A percentile compares a stretch with the other conserved stretches of the same genome.
These are phyloP conservation scores for Houttuynia cordata DNA, from an alignment of 164 flowering plant species.

Conservation along the genomic window DNA sequence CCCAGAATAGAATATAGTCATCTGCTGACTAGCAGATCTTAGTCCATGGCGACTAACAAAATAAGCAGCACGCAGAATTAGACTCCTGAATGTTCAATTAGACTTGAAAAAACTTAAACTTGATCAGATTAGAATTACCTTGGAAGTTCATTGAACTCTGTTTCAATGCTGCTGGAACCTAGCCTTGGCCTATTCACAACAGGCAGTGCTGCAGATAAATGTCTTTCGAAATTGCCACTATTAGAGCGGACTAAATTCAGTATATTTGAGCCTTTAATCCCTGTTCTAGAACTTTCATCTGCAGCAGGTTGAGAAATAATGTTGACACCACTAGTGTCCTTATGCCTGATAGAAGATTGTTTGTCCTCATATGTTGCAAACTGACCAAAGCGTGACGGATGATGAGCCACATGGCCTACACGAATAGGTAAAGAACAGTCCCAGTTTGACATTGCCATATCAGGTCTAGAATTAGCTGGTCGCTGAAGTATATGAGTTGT, in stretches of 20 bases:
- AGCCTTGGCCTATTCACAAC: constrained; percentile 32
- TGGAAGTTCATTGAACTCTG: constrained; percentile 32
- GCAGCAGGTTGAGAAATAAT: constrained; percentile 63
- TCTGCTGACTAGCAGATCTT: constrained; percentile 45
- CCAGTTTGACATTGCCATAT: constrained; percentile 42
- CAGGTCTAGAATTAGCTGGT: constrained; percentile 27
- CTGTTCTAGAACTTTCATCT: constrained; percentile 97
- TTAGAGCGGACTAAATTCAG: constrained; percentile 34
- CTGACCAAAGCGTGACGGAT: constrained; percentile 35
- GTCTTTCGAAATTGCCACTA: constrained; percentile 21
- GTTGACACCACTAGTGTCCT: constrained; percentile 45
- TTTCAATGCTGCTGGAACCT: constrained; percentile 24
- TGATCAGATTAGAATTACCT: constrained; percentile 22
- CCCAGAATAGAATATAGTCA: constrained; percentile 94
- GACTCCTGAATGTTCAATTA: background rate
- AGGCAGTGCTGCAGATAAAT: constrained; percentile 20
- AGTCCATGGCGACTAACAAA: constrained; percentile 38
- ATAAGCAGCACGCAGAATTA: background rate
- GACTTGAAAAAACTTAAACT: background rate
- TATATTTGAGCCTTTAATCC: constrained; percentile 76
- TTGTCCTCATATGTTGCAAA: constrained; percentile 39
- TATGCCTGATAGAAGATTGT: constrained; percentile 29
- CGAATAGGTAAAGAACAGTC: constrained; percentile 35
- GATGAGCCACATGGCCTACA: constrained; percentile 26
- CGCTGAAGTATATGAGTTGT: constrained; percentile 34